Base-by-base conservation (phyloP, 148 eudicot species). In the Linanthus parryae region DNA sequence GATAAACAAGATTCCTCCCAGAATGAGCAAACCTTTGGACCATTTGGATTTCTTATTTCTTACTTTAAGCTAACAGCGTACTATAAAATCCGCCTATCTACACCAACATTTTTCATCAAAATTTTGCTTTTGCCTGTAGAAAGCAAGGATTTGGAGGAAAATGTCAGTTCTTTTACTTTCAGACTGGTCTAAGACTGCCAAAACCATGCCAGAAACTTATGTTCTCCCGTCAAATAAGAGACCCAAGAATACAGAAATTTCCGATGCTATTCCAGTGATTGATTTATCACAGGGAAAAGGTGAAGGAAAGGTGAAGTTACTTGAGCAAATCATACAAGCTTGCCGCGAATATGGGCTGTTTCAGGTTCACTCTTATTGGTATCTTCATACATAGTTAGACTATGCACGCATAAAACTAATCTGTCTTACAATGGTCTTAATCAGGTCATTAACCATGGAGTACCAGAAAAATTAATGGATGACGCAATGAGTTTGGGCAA, bases 331-430 rank as follows among this genome's bases (percentile, higher is more conserved):
- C 6, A 26, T 60, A 11, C 59, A 67, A 45, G 72, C 66, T 13
- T 11, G 72, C 29, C 61, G 48, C 11, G 65, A 67, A 18, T 67
- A 44, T 23, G 71, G 71, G 5, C 18, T 54, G 9, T 66, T 66
- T 45, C 71, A 66, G 71, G 70, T 66, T 28, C 12, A n/a, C n/a
- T n/a, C n/a, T n/a, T n/a, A n/a, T n/a, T 3, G 20, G 45, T 42
- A 42, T 16, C 20, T 42, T 11, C 20, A 16, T 5, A 5, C 12
- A 16, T 42, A 16, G 17, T 42, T 3, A 16, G 5, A n/a, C 20
- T 4, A n/a, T 42, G 17, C 45, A 11, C 14, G 2, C 16, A n/a
- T 38, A 42, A 42, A 13, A 6, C 13, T 42, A 8, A 42, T 42
- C 5, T 4, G 14, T 42, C 3, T n/a, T 4, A 8, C 1, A n/a